A percentile compares a stretch with the other conserved stretches of the same genome.
phyloP scores from a whole-genome alignment of 1,284 basidiomycete genomes.

The Meira nashicola region DNA sequence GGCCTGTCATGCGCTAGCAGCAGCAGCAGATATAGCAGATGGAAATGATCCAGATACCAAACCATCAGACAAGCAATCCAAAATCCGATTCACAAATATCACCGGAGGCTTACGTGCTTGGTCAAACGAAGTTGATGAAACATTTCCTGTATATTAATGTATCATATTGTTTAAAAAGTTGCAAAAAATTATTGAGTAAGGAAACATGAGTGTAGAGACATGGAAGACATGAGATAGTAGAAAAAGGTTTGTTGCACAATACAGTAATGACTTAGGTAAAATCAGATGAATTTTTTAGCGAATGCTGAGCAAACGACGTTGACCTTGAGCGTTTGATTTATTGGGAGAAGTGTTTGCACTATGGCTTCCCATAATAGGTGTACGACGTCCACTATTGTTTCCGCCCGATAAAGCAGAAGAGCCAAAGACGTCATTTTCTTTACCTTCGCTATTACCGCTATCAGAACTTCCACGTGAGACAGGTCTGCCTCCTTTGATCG shows the following conservation, averaged over 20 bases:
- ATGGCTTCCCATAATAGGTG: not conserved
- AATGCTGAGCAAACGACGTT: conserved; percentile 2
- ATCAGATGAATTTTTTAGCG: not conserved
- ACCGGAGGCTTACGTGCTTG: conserved; percentile 35
- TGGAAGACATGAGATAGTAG: too few relatives aligned
- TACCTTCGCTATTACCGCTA: not conserved
- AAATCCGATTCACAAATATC: conserved; percentile 24
- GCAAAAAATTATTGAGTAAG: too few relatives aligned
- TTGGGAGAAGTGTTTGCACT: not conserved
- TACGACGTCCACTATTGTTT: not conserved
- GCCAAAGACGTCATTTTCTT: conserved; percentile 9
- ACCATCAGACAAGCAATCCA: not conserved
- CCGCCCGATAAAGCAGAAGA: not conserved
- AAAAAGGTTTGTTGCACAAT: not conserved
- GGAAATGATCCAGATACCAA: not conserved
- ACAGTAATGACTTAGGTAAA: not conserved
- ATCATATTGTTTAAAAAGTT: too few relatives aligned
- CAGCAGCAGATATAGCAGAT: conserved; percentile 11
- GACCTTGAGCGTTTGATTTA: not conserved
- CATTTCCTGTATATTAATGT: conserved; percentile 29
- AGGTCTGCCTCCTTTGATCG: not conserved
- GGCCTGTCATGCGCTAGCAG: conserved; percentile 62
- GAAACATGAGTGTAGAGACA: too few relatives aligned
- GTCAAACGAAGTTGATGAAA: conserved; percentile 21
- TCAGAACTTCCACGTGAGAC: not conserved